Evolutionary conservation across 805 yeast genomes (phyloP).

Genomic region (Candida sonorensis): DNA sequence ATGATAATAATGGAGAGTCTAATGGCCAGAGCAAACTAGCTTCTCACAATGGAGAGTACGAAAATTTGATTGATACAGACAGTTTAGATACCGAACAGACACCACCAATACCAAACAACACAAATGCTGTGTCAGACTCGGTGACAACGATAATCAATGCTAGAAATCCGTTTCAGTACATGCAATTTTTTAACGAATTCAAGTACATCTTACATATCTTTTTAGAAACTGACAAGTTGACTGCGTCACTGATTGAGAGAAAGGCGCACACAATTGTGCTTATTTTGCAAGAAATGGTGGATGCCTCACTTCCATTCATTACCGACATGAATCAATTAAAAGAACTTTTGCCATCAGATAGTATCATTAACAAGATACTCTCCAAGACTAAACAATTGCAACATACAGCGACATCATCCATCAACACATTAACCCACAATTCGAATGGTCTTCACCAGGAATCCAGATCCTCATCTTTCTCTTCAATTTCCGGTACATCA

Average conservation of each 20-base stretch:
- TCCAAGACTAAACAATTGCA: constrained; percentile 31
- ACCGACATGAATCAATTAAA: constrained; percentile 66
- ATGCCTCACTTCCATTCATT: constrained; percentile 65
- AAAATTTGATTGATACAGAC: too few relatives aligned
- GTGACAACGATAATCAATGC: constrained; percentile 7
- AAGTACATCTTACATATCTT: constrained; percentile 34
- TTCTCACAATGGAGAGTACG: too few relatives aligned
- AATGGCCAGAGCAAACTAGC: too few relatives aligned
- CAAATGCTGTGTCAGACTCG: too few relatives aligned
- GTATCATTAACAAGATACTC: constrained; percentile 46
- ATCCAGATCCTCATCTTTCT: constrained; percentile 12
- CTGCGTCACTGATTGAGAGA: constrained; percentile 52
- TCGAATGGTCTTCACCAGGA: constrained; percentile 11
- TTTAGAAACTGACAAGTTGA: constrained; percentile 40
- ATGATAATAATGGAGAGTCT: constrained; percentile 17
- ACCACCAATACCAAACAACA: too few relatives aligned
- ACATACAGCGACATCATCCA: constrained; percentile 25
- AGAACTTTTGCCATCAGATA: constrained; percentile 62
- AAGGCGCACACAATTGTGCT: constrained; percentile 67
- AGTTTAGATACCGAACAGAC: too few relatives aligned
- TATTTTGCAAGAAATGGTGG: constrained; percentile 70
- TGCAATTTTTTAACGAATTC: constrained; percentile 34
- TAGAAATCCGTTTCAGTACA: constrained; percentile 38
- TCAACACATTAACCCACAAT: constrained; percentile 22
- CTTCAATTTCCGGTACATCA: constrained; percentile 2